These are phyloP conservation scores for Chondrus crispus DNA, from an alignment of 23 red algal genomes.

Conservation along the genomic window DNA sequence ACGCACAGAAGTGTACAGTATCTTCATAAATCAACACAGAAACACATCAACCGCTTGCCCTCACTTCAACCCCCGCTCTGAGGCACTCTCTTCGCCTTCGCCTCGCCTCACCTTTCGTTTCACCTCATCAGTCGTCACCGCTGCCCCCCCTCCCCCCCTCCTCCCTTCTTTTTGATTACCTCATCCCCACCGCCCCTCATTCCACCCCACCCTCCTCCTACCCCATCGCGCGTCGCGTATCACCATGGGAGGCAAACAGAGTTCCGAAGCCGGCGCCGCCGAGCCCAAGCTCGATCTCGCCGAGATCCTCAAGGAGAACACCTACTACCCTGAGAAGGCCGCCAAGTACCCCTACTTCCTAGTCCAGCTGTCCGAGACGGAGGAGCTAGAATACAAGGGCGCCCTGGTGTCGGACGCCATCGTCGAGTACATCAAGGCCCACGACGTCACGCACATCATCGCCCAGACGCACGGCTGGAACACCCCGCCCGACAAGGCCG, in stretches of 20 bases:
- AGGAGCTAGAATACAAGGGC: conserved; percentile 34
- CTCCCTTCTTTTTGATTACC: neutral
- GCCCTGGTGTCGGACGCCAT: conserved; percentile 42
- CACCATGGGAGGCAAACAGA: neutral
- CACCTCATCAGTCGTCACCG: neutral
- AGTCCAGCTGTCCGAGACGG: conserved; percentile 35
- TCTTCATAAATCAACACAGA: too few relatives aligned
- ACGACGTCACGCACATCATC: conserved; percentile 37
- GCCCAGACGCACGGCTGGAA: conserved; percentile 69
- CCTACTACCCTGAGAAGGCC: conserved; percentile 7
- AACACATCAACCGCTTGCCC: too few relatives aligned
- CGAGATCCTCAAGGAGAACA: conserved; percentile 36
- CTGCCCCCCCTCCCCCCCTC: neutral
- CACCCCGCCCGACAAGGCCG: conserved; percentile 60
- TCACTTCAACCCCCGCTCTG: too few relatives aligned
- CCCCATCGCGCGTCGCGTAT: too few relatives aligned
- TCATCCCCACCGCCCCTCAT: neutral
- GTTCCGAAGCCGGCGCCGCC: neutral
- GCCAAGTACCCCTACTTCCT: conserved; percentile 60
- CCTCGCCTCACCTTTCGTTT: neutral
- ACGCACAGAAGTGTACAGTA: too few relatives aligned
- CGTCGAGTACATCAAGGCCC: neutral
- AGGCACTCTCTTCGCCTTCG: too few relatives aligned
- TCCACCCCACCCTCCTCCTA: too few relatives aligned
- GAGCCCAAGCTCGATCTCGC: neutral